These are phyloP conservation scores for Nematodospora valgi DNA, from an alignment of 805 yeast species.

Conservation along the genomic window DNA sequence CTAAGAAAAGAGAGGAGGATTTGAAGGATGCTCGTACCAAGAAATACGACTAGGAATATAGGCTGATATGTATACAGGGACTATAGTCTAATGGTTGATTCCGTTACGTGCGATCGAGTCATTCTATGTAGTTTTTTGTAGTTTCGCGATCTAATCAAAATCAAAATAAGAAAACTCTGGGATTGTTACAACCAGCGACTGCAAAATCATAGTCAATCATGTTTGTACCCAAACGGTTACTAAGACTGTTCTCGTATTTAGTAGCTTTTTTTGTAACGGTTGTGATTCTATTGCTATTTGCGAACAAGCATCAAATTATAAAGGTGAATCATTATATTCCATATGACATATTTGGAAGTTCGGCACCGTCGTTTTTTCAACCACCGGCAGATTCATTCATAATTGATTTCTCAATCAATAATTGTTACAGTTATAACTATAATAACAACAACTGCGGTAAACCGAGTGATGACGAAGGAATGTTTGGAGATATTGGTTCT, in stretches of 20 bases:
- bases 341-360: constrained; percentile 19
- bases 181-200: no score
- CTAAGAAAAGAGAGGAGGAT: constrained; percentile 24
- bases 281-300: constrained; percentile 26
- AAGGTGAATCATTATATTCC: constrained; percentile 22
- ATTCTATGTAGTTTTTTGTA: no score
- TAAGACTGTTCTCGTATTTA: constrained; percentile 24
- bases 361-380: constrained; percentile 39
- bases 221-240: constrained; percentile 30
- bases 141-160: no score
- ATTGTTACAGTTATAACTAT: constrained; percentile 22
- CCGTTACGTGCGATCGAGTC: no score
- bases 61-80: not conserved
- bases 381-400: constrained; percentile 37
- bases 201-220: no score
- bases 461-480: constrained; percentile 21
- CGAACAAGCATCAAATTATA: constrained; percentile 37
- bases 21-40: constrained; percentile 5
- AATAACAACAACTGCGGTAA: constrained; percentile 23
- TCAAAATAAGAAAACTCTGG: no score
- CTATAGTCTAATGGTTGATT: not conserved
- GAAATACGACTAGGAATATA: not conserved
- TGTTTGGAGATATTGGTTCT: constrained; percentile 19
- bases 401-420: constrained; percentile 39
- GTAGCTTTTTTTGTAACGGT: constrained; percentile 17